phyloP scores from a whole-genome alignment of 2,329 filamentous ascomycete genomes.

The Colletotrichum orchidophilum region DNA sequence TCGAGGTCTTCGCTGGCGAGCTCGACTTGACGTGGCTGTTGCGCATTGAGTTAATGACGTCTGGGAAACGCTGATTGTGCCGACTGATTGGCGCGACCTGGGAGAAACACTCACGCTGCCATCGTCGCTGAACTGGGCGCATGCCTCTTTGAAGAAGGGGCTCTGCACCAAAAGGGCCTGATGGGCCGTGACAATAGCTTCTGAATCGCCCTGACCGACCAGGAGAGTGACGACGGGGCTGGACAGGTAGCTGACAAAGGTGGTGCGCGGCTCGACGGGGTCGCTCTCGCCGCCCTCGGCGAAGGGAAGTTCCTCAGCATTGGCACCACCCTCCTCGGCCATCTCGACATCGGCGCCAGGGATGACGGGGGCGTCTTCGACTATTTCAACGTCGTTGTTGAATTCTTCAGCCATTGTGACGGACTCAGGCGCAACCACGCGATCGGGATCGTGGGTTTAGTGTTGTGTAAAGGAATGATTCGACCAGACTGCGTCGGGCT shows the following conservation, averaged over 20 bases:
- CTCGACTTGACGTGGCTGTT: constrained; percentile 70
- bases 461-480: not conserved
- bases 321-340: constrained; percentile 42
- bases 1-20: constrained; percentile 75
- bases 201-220: constrained; percentile 68
- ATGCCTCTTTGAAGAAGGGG: constrained; percentile 75
- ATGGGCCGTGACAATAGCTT: constrained; percentile 78
- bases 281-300: constrained; percentile 47
- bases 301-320: constrained; percentile 49
- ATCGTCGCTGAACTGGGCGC: constrained; percentile 68
- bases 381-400: constrained; percentile 40
- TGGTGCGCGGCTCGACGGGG: constrained; percentile 46
- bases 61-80: not conserved
- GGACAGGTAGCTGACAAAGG: constrained; percentile 68
- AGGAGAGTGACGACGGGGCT: constrained; percentile 76
- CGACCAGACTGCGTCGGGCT: not conserved
- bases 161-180: constrained; percentile 79
- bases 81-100: not conserved
- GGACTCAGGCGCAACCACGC: not conserved
- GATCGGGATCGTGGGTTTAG: no score
- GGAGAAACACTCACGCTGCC: constrained; percentile 61
- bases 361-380: constrained; percentile 38
- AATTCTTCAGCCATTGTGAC: constrained; percentile 32
- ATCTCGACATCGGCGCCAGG: constrained; percentile 51
- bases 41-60: not conserved